phyloP scores from a whole-genome alignment of 768 basidiomycete genomes.

The Leccinum broughii region DNA sequence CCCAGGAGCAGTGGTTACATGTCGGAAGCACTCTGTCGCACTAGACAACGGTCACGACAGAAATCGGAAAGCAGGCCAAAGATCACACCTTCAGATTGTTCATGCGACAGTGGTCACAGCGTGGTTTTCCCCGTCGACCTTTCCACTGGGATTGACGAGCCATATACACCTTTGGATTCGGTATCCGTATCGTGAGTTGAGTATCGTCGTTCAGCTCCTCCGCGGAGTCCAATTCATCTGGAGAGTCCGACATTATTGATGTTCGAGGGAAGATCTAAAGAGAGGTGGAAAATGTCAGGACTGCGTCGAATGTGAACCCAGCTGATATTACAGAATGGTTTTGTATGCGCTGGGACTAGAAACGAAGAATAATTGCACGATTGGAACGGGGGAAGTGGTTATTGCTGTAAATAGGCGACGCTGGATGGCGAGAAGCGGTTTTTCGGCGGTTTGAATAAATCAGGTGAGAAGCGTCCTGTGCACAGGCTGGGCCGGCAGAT shows the following conservation, averaged over 20 bases:
- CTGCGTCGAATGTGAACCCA: conserved; percentile 1
- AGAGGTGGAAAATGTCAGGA: conserved; percentile 20
- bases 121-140: conserved; percentile 70
- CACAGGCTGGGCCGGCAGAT: conserved; percentile 5
- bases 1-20: conserved; percentile 73
- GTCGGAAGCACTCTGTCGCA: conserved; percentile 70
- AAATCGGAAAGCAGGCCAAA: conserved; percentile 3
- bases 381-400: conserved; percentile 9
- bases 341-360: conserved; percentile 9
- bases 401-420: conserved; percentile 17
- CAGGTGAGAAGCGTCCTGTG: conserved; percentile 10
- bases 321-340: conserved; percentile 7
- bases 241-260: conserved; percentile 37
- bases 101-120: conserved; percentile 71
- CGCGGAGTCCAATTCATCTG: conserved; percentile 39
- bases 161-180: conserved; percentile 66
- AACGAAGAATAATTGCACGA: conserved; percentile 9
- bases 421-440: conserved; percentile 5
- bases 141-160: conserved; percentile 74
- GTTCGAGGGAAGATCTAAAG: conserved; percentile 12
- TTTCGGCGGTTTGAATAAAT: conserved; percentile 17
- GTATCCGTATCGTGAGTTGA: conserved; percentile 63
- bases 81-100: conserved; percentile 68
- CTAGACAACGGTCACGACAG: conserved; percentile 35
- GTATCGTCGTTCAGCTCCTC: conserved; percentile 48